These are phyloP conservation scores for Chytridium lagenaria DNA, from an alignment of 371 early-diverging fungal species.

Conservation along the genomic window DNA sequence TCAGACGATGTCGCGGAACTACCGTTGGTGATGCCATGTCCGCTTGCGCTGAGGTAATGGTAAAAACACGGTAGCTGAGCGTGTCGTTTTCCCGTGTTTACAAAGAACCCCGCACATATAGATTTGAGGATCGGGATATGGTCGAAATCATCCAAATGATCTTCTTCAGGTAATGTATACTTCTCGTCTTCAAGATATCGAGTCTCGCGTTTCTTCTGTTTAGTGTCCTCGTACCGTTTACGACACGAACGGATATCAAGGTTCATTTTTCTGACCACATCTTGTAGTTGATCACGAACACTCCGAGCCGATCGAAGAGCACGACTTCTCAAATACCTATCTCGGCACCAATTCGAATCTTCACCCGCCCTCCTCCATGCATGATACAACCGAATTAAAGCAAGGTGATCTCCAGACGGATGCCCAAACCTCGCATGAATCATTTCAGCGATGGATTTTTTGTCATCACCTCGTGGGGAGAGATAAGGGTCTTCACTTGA, in stretches of 20 bases:
- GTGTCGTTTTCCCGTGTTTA: slow-evolving; percentile 78
- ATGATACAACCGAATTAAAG: slow-evolving; percentile 49
- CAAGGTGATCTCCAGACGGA: slow-evolving; percentile 57
- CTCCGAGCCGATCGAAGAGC: slow-evolving; percentile 86
- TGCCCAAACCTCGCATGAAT: slow-evolving; percentile 32
- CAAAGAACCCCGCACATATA: slow-evolving; percentile 75
- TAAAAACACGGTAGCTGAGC: slow-evolving; percentile 71
- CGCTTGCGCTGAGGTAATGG: slow-evolving; percentile 63
- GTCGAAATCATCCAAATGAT: slow-evolving; percentile 33
- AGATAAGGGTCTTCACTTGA: slow-evolving; percentile 54
- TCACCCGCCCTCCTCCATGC: slow-evolving; percentile 36
- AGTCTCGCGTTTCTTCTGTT: neutral
- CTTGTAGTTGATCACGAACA: slow-evolving; percentile 83
- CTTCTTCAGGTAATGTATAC: neutral
- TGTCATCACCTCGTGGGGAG: slow-evolving; percentile 43
- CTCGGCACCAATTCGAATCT: slow-evolving; percentile 73
- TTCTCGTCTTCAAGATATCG: slow-evolving; percentile 35
- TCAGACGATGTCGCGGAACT: neutral
- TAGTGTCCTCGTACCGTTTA: neutral
- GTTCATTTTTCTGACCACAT: slow-evolving; percentile 71
- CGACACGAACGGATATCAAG: slow-evolving; percentile 18
- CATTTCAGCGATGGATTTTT: slow-evolving; percentile 42
- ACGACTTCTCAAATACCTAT: slow-evolving; percentile 83
- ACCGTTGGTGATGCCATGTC: neutral
- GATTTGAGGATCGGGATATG: slow-evolving; percentile 68